These are phyloP conservation scores for Leucosporidium creatinivorum DNA, from an alignment of 768 basidiomycete species.

Conservation along the genomic window DNA sequence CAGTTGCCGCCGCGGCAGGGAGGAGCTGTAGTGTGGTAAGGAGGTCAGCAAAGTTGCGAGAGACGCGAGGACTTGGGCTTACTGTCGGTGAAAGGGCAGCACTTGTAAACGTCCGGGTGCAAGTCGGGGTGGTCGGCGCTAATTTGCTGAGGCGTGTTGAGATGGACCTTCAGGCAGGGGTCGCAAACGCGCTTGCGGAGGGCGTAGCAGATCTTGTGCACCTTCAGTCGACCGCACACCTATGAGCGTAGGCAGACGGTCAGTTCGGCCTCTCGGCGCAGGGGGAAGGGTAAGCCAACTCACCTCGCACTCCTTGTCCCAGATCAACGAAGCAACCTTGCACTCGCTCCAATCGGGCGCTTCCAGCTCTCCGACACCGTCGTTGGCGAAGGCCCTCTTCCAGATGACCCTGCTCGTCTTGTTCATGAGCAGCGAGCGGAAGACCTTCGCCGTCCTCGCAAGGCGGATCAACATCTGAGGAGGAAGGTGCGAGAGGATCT, in stretches of 20 bases:
- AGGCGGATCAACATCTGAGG: background rate
- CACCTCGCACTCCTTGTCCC: conserved; percentile 5
- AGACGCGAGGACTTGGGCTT: background rate
- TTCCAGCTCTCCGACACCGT: background rate
- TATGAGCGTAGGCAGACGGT: background rate
- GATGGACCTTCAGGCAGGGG: background rate
- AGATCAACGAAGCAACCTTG: background rate
- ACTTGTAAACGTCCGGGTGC: background rate
- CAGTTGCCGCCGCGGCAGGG: background rate
- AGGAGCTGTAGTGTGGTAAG: background rate
- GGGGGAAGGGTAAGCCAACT: background rate
- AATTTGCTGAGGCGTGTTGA: background rate
- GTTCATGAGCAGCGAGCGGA: background rate
- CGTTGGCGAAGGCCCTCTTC: background rate
- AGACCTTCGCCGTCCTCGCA: conserved; percentile 4
- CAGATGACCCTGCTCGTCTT: background rate
- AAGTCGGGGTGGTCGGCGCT: background rate
- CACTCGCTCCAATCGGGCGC: background rate
- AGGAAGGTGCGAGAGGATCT: background rate
- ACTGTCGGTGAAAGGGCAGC: background rate
- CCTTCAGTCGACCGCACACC: conserved; percentile 2
- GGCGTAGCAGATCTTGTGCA: background rate
- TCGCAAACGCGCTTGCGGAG: background rate
- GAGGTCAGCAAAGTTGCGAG: background rate
- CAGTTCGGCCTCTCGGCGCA: too few species aligned